phyloP scores from a whole-genome alignment of 176 grass and related monocot genomes.

The Oropetium thomaeum region DNA sequence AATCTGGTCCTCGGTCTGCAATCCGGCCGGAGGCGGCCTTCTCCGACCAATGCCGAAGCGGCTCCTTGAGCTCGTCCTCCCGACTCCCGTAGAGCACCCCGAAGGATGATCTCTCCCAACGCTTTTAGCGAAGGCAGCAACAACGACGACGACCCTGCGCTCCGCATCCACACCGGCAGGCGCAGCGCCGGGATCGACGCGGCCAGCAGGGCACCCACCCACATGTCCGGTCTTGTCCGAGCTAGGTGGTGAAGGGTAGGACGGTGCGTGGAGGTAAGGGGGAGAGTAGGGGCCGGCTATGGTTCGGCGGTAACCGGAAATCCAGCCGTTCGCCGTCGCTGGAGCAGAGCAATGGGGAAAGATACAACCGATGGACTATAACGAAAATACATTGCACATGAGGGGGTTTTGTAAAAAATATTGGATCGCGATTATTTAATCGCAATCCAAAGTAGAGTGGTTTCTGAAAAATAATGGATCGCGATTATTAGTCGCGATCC shows the following conservation, averaged over 20 bases:
- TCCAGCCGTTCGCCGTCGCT: background rate
- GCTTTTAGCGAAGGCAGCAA: background rate
- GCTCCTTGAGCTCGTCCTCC: conserved; percentile 32
- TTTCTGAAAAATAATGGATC: background rate
- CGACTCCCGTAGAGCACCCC: conserved; percentile 27
- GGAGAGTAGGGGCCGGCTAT: background rate
- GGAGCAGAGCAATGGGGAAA: background rate
- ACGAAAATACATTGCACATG: too few species aligned
- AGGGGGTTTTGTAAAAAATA: background rate
- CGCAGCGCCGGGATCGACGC: conserved; percentile 28
- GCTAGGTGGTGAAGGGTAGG: background rate
- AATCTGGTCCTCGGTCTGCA: conserved; percentile 31
- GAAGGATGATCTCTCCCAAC: conserved; percentile 23
- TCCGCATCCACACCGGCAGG: conserved; percentile 27
- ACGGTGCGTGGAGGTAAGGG: background rate
- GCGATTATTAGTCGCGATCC: too few species aligned
- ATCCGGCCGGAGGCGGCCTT: background rate
- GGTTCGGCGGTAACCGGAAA: background rate
- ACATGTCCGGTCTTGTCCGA: background rate
- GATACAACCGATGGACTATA: background rate
- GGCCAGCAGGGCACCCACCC: conserved; percentile 32
- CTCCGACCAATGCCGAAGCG: background rate
- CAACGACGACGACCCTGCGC: too few species aligned
- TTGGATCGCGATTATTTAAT: background rate
- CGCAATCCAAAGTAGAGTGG: background rate